Evolutionary conservation across 1,284 basidiomycete species (phyloP), one percentile per base, ranked within the genome.

Genomic region (Tilletia setariae): DNA sequence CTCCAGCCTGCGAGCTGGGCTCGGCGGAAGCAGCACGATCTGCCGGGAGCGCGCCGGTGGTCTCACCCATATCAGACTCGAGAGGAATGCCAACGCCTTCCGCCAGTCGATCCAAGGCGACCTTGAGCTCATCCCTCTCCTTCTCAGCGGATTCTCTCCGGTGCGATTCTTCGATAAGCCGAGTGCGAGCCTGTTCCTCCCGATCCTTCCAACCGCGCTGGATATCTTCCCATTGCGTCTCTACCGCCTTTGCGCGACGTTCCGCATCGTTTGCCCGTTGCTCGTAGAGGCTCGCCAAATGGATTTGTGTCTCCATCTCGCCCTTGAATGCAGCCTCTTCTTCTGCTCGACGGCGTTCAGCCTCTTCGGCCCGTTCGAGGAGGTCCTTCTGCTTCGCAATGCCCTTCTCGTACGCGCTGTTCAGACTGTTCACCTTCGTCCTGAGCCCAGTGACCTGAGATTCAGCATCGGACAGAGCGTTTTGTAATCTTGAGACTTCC

Each of bases 211-310:
- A 87, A 73, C 88, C 87, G 49, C 89, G 88, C 9, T 89, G 87
- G 4, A 92, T 86, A 16, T 85, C 85, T 40, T 89, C 88, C 88
- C 90, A 93, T 72, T 93, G 90, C 63, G 84, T 85, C 82, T 94
- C 92, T 70, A 94, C 88, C 61, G 86, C 85, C 44, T 91, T 88
- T 2, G 93, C 89, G 63, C 92, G 87, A 47, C 87, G 86, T 83
- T 90, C 90, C 16, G 90, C 87, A 73, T 92, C 89, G 53, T 87
- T 87, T 81, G 93, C 91, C 35, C 92, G 87, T 70, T 89, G 89
- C 79, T 94, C 91, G 86, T 94, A 89, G 85, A 93, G 87, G 19
- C 86, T 84, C 21, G 91, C 88, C 19, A 94, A 84, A 47, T 91
- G 86, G 68, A 88, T 87, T 73, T 93, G 85, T 16, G 88, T 88